Conservation (phyloP, 805 yeast species). For the Ogataea sp. region DNA sequence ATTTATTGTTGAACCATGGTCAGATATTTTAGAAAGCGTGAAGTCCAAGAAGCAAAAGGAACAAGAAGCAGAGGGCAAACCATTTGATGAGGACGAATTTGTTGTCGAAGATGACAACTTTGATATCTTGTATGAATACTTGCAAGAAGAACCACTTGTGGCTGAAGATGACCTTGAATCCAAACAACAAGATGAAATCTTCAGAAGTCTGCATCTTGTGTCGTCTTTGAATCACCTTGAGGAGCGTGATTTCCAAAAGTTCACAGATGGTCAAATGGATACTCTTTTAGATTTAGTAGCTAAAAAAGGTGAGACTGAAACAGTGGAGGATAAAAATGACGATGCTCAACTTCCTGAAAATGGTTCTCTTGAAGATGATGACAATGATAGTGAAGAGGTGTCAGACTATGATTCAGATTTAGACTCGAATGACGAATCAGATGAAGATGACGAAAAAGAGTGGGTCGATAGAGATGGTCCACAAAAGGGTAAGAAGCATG, state of each 20-base stretch:
- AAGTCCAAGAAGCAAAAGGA: slow-evolving; percentile 24
- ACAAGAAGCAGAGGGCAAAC: too few species aligned
- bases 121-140: slow-evolving; percentile 31
- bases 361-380: slow-evolving; percentile 6
- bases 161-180: slow-evolving; percentile 43
- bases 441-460: slow-evolving; percentile 17
- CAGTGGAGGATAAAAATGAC: slow-evolving; percentile 13
- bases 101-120: slow-evolving; percentile 32
- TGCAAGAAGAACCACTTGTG: slow-evolving; percentile 51
- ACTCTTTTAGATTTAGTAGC: slow-evolving; percentile 60
- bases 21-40: slow-evolving; percentile 29
- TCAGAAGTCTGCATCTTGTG: slow-evolving; percentile 71
- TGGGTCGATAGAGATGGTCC: slow-evolving; percentile 36
- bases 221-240: slow-evolving; percentile 77
- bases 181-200: slow-evolving; percentile 74
- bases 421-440: slow-evolving; percentile 9
- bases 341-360: slow-evolving; percentile 17
- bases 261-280: slow-evolving; percentile 72
- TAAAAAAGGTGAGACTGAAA: slow-evolving; percentile 3
- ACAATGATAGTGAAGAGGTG: slow-evolving; percentile 21
- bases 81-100: slow-evolving; percentile 23
- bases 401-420: slow-evolving; percentile 19
- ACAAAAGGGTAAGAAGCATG: slow-evolving; percentile 65
- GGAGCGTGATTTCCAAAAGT: slow-evolving; percentile 82
- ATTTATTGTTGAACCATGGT: slow-evolving; percentile 51